Conservation (phyloP, 2,329 filamentous ascomycete genomes). For the Polychaeton citri region DNA sequence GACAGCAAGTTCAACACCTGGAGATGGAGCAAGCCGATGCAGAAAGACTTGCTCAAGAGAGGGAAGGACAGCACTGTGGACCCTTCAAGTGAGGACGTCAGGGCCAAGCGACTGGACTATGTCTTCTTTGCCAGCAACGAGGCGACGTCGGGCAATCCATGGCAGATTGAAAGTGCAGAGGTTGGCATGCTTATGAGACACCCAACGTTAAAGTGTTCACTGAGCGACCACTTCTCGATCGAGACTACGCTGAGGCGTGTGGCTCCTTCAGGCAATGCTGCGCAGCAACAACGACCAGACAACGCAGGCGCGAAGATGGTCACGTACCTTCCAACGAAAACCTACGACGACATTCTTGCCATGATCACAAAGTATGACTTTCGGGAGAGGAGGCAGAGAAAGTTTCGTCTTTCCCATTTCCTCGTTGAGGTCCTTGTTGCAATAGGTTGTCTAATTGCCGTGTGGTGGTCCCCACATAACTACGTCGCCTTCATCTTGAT, state of each 20-base stretch:
- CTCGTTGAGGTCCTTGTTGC: conserved; percentile 51
- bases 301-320: background rate
- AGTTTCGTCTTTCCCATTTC: conserved; percentile 63
- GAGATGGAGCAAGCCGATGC: conserved; percentile 67
- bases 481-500: conserved; percentile 71
- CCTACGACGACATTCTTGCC: conserved; percentile 59
- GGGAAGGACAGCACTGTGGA: conserved; percentile 52
- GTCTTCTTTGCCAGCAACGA: conserved; percentile 56
- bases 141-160: conserved; percentile 30
- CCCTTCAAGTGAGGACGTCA: conserved; percentile 53
- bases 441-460: conserved; percentile 61
- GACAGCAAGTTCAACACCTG: conserved; percentile 83
- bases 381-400: conserved; percentile 60
- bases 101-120: conserved; percentile 85
- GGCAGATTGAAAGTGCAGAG: conserved; percentile 56
- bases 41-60: conserved; percentile 51
- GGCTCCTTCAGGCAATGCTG: background rate
- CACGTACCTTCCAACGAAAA: conserved; percentile 8
- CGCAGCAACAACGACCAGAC: background rate
- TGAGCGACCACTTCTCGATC: conserved; percentile 92
- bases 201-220: conserved; percentile 65
- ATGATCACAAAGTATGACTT: conserved; percentile 54
- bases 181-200: conserved; percentile 76
- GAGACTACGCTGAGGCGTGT: conserved; percentile 51
- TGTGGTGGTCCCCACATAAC: conserved; percentile 72